phyloP scores from a whole-genome alignment of 2,329 filamentous ascomycete genomes.

The Trichothecium sympodiale region DNA sequence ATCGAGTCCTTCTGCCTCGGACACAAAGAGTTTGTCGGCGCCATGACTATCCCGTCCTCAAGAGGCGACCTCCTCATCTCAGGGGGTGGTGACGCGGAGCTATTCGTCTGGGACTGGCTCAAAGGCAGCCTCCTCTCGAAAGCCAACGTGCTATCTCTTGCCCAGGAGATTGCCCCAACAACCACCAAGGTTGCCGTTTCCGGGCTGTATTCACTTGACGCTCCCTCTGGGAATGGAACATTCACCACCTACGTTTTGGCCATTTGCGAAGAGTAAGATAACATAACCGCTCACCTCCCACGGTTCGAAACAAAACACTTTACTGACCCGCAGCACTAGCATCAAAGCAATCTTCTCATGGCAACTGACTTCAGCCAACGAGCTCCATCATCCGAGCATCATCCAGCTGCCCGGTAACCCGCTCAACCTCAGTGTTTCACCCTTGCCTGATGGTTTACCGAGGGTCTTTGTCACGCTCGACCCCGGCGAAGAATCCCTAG shows the following conservation, averaged over 20 bases:
- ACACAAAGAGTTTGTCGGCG: conserved; percentile 75
- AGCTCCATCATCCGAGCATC: conserved; percentile 32
- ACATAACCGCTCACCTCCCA: neutral
- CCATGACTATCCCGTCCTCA: conserved; percentile 52
- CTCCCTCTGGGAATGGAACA: conserved; percentile 33
- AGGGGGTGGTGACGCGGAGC: conserved; percentile 70
- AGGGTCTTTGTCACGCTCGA: conserved; percentile 30
- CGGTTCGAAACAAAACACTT: too few species aligned
- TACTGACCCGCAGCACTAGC: conserved; percentile 20
- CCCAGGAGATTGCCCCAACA: conserved; percentile 23
- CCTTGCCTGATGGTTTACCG: conserved; percentile 10
- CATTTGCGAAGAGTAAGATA: conserved; percentile 45
- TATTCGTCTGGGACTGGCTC: conserved; percentile 79
- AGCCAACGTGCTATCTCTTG: conserved; percentile 36
- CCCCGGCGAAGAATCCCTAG: conserved; percentile 9
- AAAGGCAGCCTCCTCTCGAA: conserved; percentile 40
- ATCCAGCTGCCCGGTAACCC: conserved; percentile 54
- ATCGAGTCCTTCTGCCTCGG: conserved; percentile 86
- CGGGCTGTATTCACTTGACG: conserved; percentile 24
- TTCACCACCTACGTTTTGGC: conserved; percentile 34
- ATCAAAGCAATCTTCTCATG: conserved; percentile 57
- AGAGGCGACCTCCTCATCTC: conserved; percentile 60
- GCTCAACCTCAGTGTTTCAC: conserved; percentile 37
- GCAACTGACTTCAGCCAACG: conserved; percentile 34
- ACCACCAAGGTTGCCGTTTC: conserved; percentile 36